Conservation (phyloP, 345 rosid species). For the Bretschneidera sinensis region DNA sequence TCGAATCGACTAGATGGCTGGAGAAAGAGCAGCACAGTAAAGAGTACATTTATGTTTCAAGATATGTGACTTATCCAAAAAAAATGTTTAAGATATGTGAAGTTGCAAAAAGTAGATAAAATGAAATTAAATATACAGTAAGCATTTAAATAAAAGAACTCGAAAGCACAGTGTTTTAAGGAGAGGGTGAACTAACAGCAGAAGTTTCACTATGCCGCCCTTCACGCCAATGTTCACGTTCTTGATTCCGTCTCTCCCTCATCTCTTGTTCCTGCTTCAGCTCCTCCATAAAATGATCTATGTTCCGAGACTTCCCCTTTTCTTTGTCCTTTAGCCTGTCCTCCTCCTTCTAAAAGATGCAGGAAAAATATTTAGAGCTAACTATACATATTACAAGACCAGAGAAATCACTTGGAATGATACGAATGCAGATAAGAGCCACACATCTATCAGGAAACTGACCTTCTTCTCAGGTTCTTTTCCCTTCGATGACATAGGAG, state of each 20-base stretch:
- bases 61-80: too few relatives aligned
- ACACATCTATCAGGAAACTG: slow-evolving; percentile 10
- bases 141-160: slow-evolving; percentile 1
- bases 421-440: slow-evolving; percentile 1
- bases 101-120: too few relatives aligned
- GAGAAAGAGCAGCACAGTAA: slow-evolving; percentile 23
- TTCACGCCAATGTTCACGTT: slow-evolving; percentile 75
- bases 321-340: slow-evolving; percentile 76
- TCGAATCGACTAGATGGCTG: slow-evolving; percentile 96
- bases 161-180: too few relatives aligned
- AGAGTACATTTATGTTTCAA: slow-evolving; percentile 7
- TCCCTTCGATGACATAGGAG: slow-evolving; percentile 86
- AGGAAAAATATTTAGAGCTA: slow-evolving; percentile 16
- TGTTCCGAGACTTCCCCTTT: slow-evolving; percentile 83
- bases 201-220: slow-evolving; percentile 59
- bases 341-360: slow-evolving; percentile 57
- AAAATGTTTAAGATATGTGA: too few relatives aligned
- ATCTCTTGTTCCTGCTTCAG: slow-evolving; percentile 94
- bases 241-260: slow-evolving; percentile 95
- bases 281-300: slow-evolving; percentile 98
- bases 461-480: slow-evolving; percentile 91
- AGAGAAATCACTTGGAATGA: slow-evolving; percentile 10
- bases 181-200: slow-evolving; percentile 43
- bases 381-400: slow-evolving; percentile 2
- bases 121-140: neutral